Percentiles rank a stretch among this genome's conserved stretches.
Conservation (phyloP, 169 alveolate genomes). For the Cryptosporidium meleagridis region DNA sequence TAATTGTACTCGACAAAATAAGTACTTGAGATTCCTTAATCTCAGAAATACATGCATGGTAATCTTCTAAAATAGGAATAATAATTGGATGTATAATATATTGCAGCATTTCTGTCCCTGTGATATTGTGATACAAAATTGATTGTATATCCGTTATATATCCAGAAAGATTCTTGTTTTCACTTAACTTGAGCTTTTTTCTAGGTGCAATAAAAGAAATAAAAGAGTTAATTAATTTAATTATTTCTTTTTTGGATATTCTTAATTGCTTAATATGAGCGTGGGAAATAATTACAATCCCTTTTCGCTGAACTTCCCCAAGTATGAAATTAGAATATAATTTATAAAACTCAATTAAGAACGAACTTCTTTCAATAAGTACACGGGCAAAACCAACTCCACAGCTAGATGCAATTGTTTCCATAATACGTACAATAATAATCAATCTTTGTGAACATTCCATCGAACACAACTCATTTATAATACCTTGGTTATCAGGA, state of each 20-base stretch:
- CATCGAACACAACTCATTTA: constrained; percentile 44
- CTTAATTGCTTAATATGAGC: constrained; percentile 62
- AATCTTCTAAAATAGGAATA: constrained; percentile 61
- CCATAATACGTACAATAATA: constrained; percentile 59
- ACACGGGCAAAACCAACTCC: constrained; percentile 73
- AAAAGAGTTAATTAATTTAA: constrained; percentile 50
- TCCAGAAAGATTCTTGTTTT: constrained; percentile 23
- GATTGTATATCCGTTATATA: constrained; percentile 45
- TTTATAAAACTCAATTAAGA: constrained; percentile 35
- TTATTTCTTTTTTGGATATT: constrained; percentile 63
- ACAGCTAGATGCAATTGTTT: constrained; percentile 65
- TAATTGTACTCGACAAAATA: constrained; percentile 24
- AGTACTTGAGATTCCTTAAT: constrained; percentile 55
- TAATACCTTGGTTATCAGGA: constrained; percentile 14
- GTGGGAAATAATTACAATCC: constrained; percentile 25
- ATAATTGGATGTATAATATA: constrained; percentile 43
- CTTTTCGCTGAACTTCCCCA: constrained; percentile 49
- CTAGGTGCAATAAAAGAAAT: constrained; percentile 58
- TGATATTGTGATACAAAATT: constrained; percentile 28
- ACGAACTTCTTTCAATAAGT: constrained; percentile 50
- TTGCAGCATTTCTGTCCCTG: constrained; percentile 65
- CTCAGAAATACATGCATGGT: constrained; percentile 41
- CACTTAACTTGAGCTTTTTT: constrained; percentile 52
- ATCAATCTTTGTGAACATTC: constrained; percentile 48
- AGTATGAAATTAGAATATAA: constrained; percentile 28